Percentiles rank a stretch among this genome's conserved stretches.
These are phyloP conservation scores for Nyssa sinensis DNA, from an alignment of 148 eudicot genomes.

Conservation along the genomic window DNA sequence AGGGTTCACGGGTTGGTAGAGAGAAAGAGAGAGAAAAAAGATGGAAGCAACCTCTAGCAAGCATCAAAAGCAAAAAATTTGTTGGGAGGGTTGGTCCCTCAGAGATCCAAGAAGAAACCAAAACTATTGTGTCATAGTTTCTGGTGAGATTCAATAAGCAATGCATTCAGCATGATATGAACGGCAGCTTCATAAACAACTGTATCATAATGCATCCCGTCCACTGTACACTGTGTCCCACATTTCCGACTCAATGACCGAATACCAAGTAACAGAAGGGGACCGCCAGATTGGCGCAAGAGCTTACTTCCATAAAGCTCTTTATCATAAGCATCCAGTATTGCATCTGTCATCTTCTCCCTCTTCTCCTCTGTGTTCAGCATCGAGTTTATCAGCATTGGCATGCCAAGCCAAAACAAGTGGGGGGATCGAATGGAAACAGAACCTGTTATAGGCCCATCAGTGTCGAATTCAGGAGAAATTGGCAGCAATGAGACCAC, in stretches of 20 bases:
- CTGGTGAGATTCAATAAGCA: slow-evolving; percentile 90
- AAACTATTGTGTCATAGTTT: slow-evolving; percentile 37
- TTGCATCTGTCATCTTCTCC: slow-evolving; percentile 59
- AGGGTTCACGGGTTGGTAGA: too few species aligned
- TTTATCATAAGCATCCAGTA: slow-evolving; percentile 38
- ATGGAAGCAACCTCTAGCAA: slow-evolving; percentile 3
- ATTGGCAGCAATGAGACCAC: slow-evolving; percentile 47
- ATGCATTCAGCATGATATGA: slow-evolving; percentile 84
- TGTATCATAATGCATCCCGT: slow-evolving; percentile 86
- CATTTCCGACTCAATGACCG: slow-evolving; percentile 59
- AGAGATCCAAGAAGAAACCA: slow-evolving; percentile 5
- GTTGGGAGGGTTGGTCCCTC: slow-evolving; percentile 7
- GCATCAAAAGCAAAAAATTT: neutral
- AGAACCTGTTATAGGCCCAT: slow-evolving; percentile 16
- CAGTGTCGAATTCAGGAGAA: slow-evolving; percentile 25
- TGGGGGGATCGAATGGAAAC: slow-evolving; percentile 49
- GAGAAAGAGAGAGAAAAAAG: too few species aligned
- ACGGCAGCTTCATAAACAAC: slow-evolving; percentile 74
- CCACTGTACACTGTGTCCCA: slow-evolving; percentile 65
- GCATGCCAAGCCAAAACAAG: slow-evolving; percentile 89
- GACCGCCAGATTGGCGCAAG: slow-evolving; percentile 68
- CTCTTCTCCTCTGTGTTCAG: slow-evolving; percentile 83
- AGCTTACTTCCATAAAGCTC: slow-evolving; percentile 55
- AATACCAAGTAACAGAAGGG: slow-evolving; percentile 61
- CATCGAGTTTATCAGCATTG: slow-evolving; percentile 72